Evolutionary conservation across 129 eudicot species (phyloP), one percentile per base, ranked within the genome.

Genomic region (Tanacetum coccineum): DNA sequence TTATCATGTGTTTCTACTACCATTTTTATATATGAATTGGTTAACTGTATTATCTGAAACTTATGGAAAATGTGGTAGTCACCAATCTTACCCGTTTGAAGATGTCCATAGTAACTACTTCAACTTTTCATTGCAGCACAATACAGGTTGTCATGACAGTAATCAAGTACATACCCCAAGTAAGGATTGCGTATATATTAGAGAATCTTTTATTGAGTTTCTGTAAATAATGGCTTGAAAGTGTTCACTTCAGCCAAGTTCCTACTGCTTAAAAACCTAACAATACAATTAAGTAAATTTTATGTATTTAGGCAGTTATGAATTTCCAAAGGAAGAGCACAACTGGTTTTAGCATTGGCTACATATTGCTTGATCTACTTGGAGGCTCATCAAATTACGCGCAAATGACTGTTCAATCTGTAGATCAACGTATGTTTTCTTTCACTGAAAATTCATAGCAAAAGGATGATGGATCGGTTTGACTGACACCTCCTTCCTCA

Each of bases 81-180:
- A 14, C 61, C 61, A 48, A 39, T 48, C 56, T 42, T 25, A 25
- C 66, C 64, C 9, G 5, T 44, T 13, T 28, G 30, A 22, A 70
- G 15, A 25, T 55, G 15, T 39, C 17, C 25, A 22, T 22, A 22
- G 12, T 47, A 59, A 71, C 3, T 5, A 4, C 3, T 39, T 51
- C 30, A 68, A 17, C 10, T n/a, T 57, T 55, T 59, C 45, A 47
- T 72, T 86, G 87, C 95, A 93, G 96, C 84, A 81, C 79, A 9
- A 39, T 93, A 73, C 99, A 93, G 68, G 96, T 93, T 51, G 80
- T 77, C 57, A 89, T 93, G 96, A 93, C 99, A 9, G 83, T 82
- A 44, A 77, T 89, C 85, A 93, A 93, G 69, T 93, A 93, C 71
- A 89, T 93, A 71, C 99, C 99, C 57, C 96, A 93, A 86, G 98